Conservation (phyloP, 352 stramenopile species). For the Phytophthora syringae region DNA sequence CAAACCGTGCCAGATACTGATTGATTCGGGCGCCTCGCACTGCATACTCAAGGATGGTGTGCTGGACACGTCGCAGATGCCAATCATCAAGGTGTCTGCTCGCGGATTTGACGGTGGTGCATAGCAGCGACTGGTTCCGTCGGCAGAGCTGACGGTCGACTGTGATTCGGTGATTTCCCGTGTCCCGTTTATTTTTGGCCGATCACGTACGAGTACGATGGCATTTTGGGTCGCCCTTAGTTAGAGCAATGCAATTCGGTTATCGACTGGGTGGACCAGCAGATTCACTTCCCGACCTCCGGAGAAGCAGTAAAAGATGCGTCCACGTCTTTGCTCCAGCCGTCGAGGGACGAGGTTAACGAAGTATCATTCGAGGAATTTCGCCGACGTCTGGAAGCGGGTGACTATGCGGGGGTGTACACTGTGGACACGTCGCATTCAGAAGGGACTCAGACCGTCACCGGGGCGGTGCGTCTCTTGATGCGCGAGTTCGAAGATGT, state of each 20-base stretch:
- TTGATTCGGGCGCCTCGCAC: slow-evolving; percentile 7
- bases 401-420: background rate
- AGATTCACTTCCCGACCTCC: background rate
- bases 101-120: slow-evolving; percentile 7
- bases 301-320: background rate
- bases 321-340: background rate
- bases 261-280: slow-evolving; percentile 2
- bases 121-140: background rate
- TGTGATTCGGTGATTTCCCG: slow-evolving; percentile 6
- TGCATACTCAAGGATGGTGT: slow-evolving; percentile 2
- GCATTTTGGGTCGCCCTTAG: slow-evolving; percentile 5
- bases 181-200: slow-evolving; percentile 9
- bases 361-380: slow-evolving; percentile 1
- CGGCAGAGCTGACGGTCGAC: background rate
- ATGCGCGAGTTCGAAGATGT: background rate
- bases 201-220: slow-evolving; percentile 10
- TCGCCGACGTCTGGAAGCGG: background rate
- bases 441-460: background rate
- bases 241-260: slow-evolving; percentile 2
- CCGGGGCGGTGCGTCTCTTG: background rate
- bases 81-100: background rate
- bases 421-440: background rate
- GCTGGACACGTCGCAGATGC: background rate
- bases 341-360: background rate
- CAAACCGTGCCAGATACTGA: background rate